A percentile compares a stretch with the other conserved stretches of the same genome.
These are phyloP conservation scores for Pichia scutulata DNA, from an alignment of 805 yeast species.

Conservation along the genomic window DNA sequence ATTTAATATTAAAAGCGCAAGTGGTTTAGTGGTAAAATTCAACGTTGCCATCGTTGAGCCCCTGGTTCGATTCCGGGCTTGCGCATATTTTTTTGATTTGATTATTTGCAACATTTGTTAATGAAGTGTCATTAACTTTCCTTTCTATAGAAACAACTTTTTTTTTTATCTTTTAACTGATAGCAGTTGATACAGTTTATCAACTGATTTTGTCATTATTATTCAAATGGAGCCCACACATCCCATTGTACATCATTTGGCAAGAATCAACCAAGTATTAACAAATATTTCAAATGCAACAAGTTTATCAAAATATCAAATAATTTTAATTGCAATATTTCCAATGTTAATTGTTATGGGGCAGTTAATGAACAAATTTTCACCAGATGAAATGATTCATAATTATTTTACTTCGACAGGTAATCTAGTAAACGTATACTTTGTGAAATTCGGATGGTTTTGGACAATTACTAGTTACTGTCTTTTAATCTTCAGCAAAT, in stretches of 20 bases:
- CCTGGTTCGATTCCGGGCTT: slow-evolving; percentile 25
- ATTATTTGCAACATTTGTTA: too few relatives aligned
- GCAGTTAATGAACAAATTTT: slow-evolving; percentile 37
- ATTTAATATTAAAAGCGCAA: slow-evolving; percentile 14
- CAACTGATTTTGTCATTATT: too few relatives aligned
- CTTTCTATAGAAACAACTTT: neutral
- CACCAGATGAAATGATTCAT: slow-evolving; percentile 40
- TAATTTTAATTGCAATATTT: slow-evolving; percentile 14
- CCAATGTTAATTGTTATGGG: slow-evolving; percentile 44
- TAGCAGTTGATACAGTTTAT: too few relatives aligned
- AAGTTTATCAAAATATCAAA: slow-evolving; percentile 1
- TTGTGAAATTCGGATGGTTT: slow-evolving; percentile 89
- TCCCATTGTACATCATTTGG: neutral
- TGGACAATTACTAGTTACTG: slow-evolving; percentile 60
- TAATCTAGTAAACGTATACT: slow-evolving; percentile 60
- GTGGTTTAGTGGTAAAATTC: slow-evolving; percentile 24
- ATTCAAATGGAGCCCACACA: neutral
- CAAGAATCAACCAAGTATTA: neutral
- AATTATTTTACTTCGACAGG: slow-evolving; percentile 53
- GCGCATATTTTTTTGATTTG: slow-evolving; percentile 12
- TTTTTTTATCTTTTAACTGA: neutral
- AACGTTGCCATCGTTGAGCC: slow-evolving; percentile 24
- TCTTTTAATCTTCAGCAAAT: slow-evolving; percentile 12
- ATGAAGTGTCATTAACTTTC: neutral
- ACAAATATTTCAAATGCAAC: neutral